These are phyloP conservation scores for Yarrowia sp. DNA, from an alignment of 805 yeast genomes.

Conservation along the genomic window DNA sequence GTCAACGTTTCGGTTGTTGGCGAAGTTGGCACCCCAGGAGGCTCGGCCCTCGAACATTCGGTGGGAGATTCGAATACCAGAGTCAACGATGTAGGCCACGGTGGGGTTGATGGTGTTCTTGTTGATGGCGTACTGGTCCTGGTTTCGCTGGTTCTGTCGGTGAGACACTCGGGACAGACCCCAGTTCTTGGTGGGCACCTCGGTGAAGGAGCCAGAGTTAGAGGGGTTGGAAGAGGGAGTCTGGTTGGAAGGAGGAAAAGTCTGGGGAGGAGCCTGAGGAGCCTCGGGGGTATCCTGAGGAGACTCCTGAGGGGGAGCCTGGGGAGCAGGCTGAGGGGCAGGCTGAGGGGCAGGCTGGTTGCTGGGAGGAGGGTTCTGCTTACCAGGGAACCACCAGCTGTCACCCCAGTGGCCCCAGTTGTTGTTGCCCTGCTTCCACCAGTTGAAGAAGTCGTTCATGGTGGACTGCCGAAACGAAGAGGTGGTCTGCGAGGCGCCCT, in stretches of 20 bases:
- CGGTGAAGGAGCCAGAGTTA: background rate
- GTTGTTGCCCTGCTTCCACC: background rate
- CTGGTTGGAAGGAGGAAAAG: no score
- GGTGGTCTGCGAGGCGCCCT: no score
- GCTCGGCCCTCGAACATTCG: slow-evolving; percentile 57
- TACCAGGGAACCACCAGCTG: background rate
- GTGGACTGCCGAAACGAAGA: no score
- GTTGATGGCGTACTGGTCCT: background rate
- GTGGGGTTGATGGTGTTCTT: background rate
- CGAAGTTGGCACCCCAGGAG: slow-evolving; percentile 52
- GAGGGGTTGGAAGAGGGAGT: background rate
- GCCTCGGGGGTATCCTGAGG: background rate
- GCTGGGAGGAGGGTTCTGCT: background rate
- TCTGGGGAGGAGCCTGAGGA: background rate
- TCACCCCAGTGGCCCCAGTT: background rate
- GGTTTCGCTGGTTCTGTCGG: background rate
- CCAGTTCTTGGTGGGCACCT: background rate
- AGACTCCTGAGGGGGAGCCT: background rate
- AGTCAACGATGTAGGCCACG: slow-evolving; percentile 54
- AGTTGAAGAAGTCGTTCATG: background rate
- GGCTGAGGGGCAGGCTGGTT: background rate
- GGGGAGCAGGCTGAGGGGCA: background rate
- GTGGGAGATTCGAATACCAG: slow-evolving; percentile 52
- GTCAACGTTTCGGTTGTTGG: slow-evolving; percentile 45
- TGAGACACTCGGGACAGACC: slow-evolving; percentile 2